A percentile compares a stretch with the other conserved stretches of the same genome.
phyloP scores from a whole-genome alignment of 768 basidiomycete species.

The Boletus sp. region DNA sequence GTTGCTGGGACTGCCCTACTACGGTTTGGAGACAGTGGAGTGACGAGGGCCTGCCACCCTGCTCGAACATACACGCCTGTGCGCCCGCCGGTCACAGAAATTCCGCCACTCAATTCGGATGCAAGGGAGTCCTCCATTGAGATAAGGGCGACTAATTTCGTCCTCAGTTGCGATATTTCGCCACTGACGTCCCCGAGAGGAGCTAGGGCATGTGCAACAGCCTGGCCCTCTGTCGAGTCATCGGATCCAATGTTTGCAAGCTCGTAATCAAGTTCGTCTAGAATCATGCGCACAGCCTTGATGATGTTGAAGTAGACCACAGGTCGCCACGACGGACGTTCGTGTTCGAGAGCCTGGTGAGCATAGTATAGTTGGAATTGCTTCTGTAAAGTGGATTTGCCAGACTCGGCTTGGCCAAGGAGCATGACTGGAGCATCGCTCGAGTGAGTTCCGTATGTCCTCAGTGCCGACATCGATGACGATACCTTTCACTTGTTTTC shows the following conservation, averaged over 20 bases:
- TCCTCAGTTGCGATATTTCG: constrained; percentile 53
- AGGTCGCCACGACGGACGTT: constrained; percentile 73
- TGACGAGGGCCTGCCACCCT: constrained; percentile 68
- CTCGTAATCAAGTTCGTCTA: constrained; percentile 68
- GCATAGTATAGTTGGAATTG: constrained; percentile 84
- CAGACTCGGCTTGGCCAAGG: constrained; percentile 77
- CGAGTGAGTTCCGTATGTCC: constrained; percentile 4
- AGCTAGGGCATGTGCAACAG: constrained; percentile 30
- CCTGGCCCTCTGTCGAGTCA: constrained; percentile 30
- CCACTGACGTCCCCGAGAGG: constrained; percentile 36
- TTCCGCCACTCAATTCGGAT: constrained; percentile 64
- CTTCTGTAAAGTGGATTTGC: constrained; percentile 83
- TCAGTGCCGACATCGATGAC: not conserved
- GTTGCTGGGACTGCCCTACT: constrained; percentile 40
- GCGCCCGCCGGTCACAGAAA: constrained; percentile 58
- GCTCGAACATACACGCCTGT: constrained; percentile 65
- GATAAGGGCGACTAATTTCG: constrained; percentile 59
- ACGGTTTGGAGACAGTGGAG: constrained; percentile 39
- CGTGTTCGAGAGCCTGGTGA: constrained; percentile 63
- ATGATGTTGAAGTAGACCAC: constrained; percentile 84
- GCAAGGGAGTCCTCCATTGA: constrained; percentile 67
- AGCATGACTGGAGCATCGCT: constrained; percentile 53
- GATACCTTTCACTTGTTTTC: constrained; percentile 55
- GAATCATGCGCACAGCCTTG: constrained; percentile 71
- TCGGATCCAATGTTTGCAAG: constrained; percentile 35